Evolutionary conservation across 805 yeast species (phyloP).

Genomic region (Brettanomyces anomalus): DNA sequence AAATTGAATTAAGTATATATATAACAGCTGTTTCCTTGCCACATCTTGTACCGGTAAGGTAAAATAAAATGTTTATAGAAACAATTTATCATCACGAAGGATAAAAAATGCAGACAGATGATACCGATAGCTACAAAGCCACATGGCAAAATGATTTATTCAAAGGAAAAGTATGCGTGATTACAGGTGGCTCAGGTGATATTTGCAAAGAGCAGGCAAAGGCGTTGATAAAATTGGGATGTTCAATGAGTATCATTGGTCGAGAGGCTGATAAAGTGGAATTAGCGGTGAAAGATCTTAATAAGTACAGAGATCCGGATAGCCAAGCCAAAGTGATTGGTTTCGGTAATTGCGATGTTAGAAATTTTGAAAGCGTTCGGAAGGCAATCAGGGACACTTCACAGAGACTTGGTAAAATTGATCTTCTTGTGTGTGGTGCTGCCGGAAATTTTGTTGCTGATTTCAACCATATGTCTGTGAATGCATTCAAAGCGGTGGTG

Average conservation of each 20-base stretch:
- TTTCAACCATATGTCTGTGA: conserved; percentile 66
- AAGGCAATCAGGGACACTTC: conserved; percentile 63
- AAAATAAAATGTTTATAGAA: too few species aligned
- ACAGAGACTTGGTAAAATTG: conserved; percentile 63
- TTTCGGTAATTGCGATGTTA: conserved; percentile 67
- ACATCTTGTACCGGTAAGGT: too few species aligned
- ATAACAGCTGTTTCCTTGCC: too few species aligned
- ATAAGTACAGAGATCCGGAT: conserved; percentile 29
- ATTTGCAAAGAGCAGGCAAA: conserved; percentile 87
- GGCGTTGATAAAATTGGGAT: conserved; percentile 76
- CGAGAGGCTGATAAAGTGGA: conserved; percentile 61
- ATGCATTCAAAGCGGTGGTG: conserved; percentile 83
- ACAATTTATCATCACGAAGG: too few species aligned
- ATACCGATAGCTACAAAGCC: conserved; percentile 4
- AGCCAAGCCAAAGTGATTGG: conserved; percentile 63
- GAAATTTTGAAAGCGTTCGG: conserved; percentile 51
- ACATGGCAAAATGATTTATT: conserved; percentile 54
- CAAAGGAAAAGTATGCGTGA: conserved; percentile 77
- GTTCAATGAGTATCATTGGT: conserved; percentile 80
- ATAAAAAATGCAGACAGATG: too few species aligned
- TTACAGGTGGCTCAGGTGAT: conserved; percentile 97
- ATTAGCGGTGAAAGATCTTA: conserved; percentile 58
- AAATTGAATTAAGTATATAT: background rate
- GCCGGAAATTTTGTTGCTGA: conserved; percentile 89
- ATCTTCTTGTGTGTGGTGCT: conserved; percentile 88